Conservation (phyloP, 148 eudicot genomes). For the Dianthus caryophyllus region DNA sequence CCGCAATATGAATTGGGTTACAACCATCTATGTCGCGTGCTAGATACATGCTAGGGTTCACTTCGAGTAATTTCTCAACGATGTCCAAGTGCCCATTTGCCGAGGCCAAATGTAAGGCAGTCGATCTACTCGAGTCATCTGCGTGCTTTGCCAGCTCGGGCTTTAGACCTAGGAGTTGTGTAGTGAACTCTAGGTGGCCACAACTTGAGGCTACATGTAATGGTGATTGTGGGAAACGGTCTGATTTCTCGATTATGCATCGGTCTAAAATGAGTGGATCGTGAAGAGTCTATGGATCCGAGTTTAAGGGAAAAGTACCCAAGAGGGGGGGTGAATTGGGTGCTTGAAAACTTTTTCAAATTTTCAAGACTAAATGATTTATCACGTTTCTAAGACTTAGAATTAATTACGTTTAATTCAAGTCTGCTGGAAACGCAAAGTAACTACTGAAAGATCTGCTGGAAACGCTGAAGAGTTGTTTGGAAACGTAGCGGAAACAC, state of each 20-base stretch:
- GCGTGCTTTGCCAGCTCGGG: not conserved
- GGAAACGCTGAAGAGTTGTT: too few relatives aligned
- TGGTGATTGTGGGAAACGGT: constrained; percentile 16
- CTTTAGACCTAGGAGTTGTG: not conserved
- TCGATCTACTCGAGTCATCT: not conserved
- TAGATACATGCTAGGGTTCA: constrained; percentile 11
- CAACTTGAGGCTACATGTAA: constrained; percentile 31
- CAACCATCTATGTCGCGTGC: constrained; percentile 23
- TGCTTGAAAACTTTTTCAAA: too few relatives aligned
- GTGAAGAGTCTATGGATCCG: too few relatives aligned
- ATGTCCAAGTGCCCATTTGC: constrained; percentile 25
- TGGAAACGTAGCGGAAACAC: too few relatives aligned
- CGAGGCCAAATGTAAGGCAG: constrained; percentile 38
- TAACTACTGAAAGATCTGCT: too few relatives aligned
- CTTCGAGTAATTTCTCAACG: constrained; percentile 7
- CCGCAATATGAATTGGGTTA: constrained; percentile 33
- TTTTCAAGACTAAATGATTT: too few relatives aligned
- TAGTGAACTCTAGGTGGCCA: constrained; percentile 24
- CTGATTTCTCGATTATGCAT: constrained; percentile 18
- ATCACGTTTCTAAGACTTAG: too few relatives aligned
- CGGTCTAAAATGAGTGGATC: constrained; percentile 34
- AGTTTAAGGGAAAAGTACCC: too few relatives aligned
- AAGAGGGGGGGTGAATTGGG: too few relatives aligned
- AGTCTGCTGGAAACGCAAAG: too few relatives aligned
- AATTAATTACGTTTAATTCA: too few relatives aligned